phyloP scores from a whole-genome alignment of 1,284 basidiomycete species.

The Spongispora temasekensis region DNA sequence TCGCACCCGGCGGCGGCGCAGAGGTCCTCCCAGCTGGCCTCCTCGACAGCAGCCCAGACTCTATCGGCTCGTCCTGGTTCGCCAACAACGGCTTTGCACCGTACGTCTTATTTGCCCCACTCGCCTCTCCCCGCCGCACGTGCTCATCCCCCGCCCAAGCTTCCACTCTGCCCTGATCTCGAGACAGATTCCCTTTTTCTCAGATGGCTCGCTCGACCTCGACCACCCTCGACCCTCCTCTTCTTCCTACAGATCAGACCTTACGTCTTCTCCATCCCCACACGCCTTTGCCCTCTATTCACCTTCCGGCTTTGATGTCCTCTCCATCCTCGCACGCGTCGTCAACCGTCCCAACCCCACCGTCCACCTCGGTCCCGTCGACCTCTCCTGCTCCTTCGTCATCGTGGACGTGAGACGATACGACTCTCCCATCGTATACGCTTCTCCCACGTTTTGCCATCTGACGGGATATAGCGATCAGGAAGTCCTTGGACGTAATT shows the following conservation, averaged over 20 bases:
- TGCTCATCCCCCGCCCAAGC: conserved; percentile 25
- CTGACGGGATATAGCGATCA: conserved; percentile 83
- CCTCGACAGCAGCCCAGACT: conserved; percentile 34
- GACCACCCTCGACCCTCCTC: too few species aligned
- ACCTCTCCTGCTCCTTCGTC: conserved; percentile 87
- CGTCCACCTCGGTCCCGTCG: conserved; percentile 86
- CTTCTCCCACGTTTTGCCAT: conserved; percentile 75
- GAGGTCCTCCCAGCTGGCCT: conserved; percentile 60
- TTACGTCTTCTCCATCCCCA: conserved; percentile 22
- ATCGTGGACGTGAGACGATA: conserved; percentile 82
- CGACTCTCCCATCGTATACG: conserved; percentile 88
- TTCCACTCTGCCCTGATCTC: conserved; percentile 24
- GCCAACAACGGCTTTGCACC: conserved; percentile 45
- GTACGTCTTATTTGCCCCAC: conserved; percentile 17
- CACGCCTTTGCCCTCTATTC: conserved; percentile 71
- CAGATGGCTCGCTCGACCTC: conserved; percentile 1
- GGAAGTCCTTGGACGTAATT: conserved; percentile 88
- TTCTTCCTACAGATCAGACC: too few species aligned
- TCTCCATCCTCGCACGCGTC: conserved; percentile 81
- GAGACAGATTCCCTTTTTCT: conserved; percentile 6
- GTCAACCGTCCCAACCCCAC: conserved; percentile 74
- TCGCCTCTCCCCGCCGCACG: background rate
- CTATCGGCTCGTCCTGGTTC: conserved; percentile 49
- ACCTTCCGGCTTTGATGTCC: conserved; percentile 86
- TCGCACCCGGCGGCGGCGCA: conserved; percentile 71